Conservation (phyloP, 257 asterid genomes). For the Solanum pimpinellifolium region DNA sequence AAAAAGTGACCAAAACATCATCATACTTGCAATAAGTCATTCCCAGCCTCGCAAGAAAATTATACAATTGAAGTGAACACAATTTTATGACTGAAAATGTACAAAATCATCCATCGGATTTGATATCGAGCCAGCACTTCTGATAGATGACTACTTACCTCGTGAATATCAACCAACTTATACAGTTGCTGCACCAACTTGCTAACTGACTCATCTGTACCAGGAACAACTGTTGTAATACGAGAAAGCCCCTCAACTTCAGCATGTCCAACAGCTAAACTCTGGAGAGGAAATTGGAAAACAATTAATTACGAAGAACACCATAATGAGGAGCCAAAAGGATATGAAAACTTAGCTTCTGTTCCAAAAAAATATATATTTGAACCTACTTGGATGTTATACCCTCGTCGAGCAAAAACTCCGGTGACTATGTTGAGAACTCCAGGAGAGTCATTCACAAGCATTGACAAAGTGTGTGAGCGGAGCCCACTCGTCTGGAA, state of each 20-base stretch:
- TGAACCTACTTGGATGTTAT: constrained; percentile 71
- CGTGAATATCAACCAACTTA: constrained; percentile 85
- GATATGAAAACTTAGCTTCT: not conserved
- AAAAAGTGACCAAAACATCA: not conserved
- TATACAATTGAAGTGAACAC: not conserved
- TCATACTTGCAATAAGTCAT: not conserved
- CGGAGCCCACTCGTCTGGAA: constrained; percentile 84
- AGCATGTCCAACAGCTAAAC: constrained; percentile 97
- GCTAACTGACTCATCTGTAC: constrained; percentile 77
- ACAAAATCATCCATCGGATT: not conserved
- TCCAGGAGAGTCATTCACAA: constrained; percentile 94
- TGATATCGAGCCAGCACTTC: not conserved
- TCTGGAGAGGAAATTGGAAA: constrained; percentile 32
- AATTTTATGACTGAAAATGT: not conserved
- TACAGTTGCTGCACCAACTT: constrained; percentile 80
- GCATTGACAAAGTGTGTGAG: constrained; percentile 90
- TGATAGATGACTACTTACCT: constrained; percentile 37
- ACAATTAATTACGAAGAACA: not conserved
- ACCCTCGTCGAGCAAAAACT: constrained; percentile 94
- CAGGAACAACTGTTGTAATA: constrained; percentile 97
- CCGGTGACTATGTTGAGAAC: constrained; percentile 91
- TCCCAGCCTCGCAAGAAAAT: not conserved
- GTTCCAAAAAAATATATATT: not conserved
- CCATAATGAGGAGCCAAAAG: not conserved
- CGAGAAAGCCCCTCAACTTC: constrained; percentile 94